These are phyloP conservation scores for Chenopodium quinoa DNA, from an alignment of 148 eudicot genomes.

Conservation along the genomic window DNA sequence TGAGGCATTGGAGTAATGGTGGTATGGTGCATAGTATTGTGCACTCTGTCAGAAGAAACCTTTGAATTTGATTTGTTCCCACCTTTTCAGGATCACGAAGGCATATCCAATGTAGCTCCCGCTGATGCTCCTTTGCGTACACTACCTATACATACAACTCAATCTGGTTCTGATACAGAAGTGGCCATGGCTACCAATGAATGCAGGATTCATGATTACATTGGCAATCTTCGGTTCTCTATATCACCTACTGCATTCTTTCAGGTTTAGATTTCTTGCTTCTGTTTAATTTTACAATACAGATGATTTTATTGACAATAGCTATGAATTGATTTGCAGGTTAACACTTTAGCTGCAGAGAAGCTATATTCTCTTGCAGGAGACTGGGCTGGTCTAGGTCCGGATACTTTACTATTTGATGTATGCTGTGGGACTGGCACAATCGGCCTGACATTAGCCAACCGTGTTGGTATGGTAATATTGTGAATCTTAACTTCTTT, in stretches of 20 bases:
- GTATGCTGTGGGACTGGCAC: slow-evolving; percentile 98
- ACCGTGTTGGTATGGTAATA: slow-evolving; percentile 96
- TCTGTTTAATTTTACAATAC: slow-evolving; percentile 1
- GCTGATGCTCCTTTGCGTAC: slow-evolving; percentile 77
- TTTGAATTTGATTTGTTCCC: background rate
- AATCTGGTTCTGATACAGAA: slow-evolving; percentile 30
- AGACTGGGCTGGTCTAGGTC: slow-evolving; percentile 89
- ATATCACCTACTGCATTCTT: slow-evolving; percentile 96
- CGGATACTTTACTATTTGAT: slow-evolving; percentile 87
- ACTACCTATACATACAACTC: slow-evolving; percentile 41
- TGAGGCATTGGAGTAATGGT: background rate
- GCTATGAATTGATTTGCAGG: slow-evolving; percentile 42
- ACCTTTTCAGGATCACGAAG: slow-evolving; percentile 71
- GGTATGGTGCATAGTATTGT: background rate
- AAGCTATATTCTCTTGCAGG: slow-evolving; percentile 93
- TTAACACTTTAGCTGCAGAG: slow-evolving; percentile 93
- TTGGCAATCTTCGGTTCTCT: slow-evolving; percentile 67
- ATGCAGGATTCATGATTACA: slow-evolving; percentile 80
- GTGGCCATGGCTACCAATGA: slow-evolving; percentile 38
- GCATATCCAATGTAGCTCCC: slow-evolving; percentile 90
- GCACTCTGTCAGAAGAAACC: background rate
- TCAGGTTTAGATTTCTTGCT: slow-evolving; percentile 45
- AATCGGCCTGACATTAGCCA: slow-evolving; percentile 89
- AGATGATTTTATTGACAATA: slow-evolving; percentile 4
- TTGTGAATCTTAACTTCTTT: slow-evolving; percentile 10